These are phyloP conservation scores for Zygosaccharomyces kombuchaensis DNA, from an alignment of 805 yeast species.

Conservation along the genomic window DNA sequence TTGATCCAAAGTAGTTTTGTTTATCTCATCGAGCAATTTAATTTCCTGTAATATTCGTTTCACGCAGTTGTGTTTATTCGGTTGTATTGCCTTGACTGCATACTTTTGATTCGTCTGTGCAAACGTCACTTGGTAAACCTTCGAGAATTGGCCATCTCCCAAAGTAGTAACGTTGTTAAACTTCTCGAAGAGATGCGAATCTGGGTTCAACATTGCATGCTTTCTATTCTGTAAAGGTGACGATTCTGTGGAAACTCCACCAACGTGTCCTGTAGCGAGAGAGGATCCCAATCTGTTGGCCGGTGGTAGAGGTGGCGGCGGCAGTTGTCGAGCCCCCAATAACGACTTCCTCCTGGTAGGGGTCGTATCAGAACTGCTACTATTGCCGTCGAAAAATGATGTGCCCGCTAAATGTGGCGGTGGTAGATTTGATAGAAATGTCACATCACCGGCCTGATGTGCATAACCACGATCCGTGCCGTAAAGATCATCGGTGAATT, in stretches of 20 bases:
- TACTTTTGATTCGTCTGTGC: conserved; percentile 52
- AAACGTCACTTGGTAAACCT: conserved; percentile 76
- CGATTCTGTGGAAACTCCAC: conserved; percentile 13
- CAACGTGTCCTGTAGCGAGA: conserved; percentile 1
- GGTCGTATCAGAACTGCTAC: conserved; percentile 16
- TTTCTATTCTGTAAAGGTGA: conserved; percentile 20
- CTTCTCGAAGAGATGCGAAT: conserved; percentile 42
- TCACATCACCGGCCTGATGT: conserved; percentile 8
- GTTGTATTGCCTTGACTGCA: conserved; percentile 85
- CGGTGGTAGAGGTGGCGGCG: conserved; percentile 20
- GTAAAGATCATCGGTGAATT: conserved; percentile 35
- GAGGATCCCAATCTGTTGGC: conserved; percentile 11
- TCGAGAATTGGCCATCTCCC: conserved; percentile 86
- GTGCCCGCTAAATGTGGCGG: conserved; percentile 10
- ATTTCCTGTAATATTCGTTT: conserved; percentile 32
- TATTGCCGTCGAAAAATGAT: conserved; percentile 4
- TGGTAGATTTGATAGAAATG: conserved; percentile 15
- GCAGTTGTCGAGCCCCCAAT: conserved; percentile 11
- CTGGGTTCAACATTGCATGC: conserved; percentile 31
- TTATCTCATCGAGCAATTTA: conserved; percentile 27
- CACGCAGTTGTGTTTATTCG: conserved; percentile 32
- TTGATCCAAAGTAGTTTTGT: conserved; percentile 33
- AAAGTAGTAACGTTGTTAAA: conserved; percentile 62
- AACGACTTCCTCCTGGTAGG: conserved; percentile 24
- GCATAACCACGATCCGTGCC: conserved; percentile 22